Base-by-base conservation (phyloP, 805 yeast genomes). In the Saccharomyces cerevisiae region DNA sequence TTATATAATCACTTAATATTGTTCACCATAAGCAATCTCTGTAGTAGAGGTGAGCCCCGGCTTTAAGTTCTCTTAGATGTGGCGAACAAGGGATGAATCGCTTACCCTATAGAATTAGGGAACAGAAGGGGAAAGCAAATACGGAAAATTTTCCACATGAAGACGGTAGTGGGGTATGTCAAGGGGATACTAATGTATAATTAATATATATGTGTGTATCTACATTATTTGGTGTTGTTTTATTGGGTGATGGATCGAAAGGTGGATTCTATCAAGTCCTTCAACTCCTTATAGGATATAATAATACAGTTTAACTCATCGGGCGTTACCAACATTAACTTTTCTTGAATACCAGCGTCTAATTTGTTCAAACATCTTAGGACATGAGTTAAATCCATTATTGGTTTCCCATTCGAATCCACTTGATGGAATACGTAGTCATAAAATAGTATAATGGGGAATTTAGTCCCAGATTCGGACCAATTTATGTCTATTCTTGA, bases 311-410 rank as follows among this genome's bases (percentile, higher is more conserved):
- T 85, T 73, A 83, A 84, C 66, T 89, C 96, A 68, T 91, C 96
- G 10, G 85, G 80, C 32, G 94, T 84, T 0, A 89, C 89, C 51
- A 94, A 76, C 67, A 91, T 73, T 14, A 94, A 71, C 60, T 81
- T 83, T 70, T 94, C 99, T 51, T 88, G 90, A 32, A 85, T 78
- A 1, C 97, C 98, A 5, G 92, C 95, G 66, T 94, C 99, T 59
- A 94, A 74, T 70, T 92, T 94, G 71, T 92, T 92, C 63, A 94
- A 73, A 62, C 86, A 81, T 50, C 81, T 75, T 56, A 94, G 73
- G 5, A 90, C 91, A 67, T 89, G 89, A 0, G 90, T 84, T 61
- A 94, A 74, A 69, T 94, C 97, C 54, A 89, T 73, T 1, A 83
- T 80, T 2, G 96, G 90, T 61, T 79, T 78, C 13, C 96, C 96